phyloP scores from a whole-genome alignment of 2,329 filamentous ascomycete species.

The Metarhizium album region DNA sequence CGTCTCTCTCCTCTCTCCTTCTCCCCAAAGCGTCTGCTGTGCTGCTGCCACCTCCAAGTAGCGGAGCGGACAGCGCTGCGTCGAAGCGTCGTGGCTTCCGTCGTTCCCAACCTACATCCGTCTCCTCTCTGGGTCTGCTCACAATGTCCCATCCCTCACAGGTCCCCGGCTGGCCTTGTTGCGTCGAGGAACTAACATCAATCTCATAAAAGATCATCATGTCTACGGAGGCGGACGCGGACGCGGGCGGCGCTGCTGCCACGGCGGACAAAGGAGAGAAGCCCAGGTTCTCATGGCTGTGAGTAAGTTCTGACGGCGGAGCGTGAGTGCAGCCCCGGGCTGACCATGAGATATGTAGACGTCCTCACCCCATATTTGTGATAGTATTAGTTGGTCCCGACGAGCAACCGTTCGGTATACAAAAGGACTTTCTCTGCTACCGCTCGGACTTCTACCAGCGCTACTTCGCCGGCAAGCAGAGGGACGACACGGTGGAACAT shows the following conservation, averaged over 20 bases:
- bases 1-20: too few species aligned
- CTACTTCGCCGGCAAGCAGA: conserved; percentile 27
- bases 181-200: not conserved
- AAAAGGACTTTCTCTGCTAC: conserved; percentile 46
- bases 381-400: conserved; percentile 42
- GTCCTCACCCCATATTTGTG: conserved; percentile 45
- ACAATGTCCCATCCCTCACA: not conserved
- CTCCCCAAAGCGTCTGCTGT: too few species aligned
- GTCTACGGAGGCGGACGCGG: conserved; percentile 3
- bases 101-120: not conserved
- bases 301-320: conserved; percentile 8
- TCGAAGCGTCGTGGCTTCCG: not conserved
- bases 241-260: conserved; percentile 5
- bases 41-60: not conserved
- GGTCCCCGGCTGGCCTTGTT: not conserved
- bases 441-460: conserved; percentile 38
- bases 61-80: not conserved
- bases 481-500: conserved; percentile 33
- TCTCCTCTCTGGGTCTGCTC: not conserved
- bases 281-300: conserved; percentile 27
- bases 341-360: conserved; percentile 22
- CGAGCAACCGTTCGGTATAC: conserved; percentile 44
- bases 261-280: not conserved
- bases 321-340: not conserved
- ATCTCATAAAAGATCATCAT: conserved; percentile 3